Percentiles rank a stretch among this genome's conserved stretches.
Conservation (phyloP, 2,329 filamentous ascomycete species). For the Ophiosphaerella korrae region DNA sequence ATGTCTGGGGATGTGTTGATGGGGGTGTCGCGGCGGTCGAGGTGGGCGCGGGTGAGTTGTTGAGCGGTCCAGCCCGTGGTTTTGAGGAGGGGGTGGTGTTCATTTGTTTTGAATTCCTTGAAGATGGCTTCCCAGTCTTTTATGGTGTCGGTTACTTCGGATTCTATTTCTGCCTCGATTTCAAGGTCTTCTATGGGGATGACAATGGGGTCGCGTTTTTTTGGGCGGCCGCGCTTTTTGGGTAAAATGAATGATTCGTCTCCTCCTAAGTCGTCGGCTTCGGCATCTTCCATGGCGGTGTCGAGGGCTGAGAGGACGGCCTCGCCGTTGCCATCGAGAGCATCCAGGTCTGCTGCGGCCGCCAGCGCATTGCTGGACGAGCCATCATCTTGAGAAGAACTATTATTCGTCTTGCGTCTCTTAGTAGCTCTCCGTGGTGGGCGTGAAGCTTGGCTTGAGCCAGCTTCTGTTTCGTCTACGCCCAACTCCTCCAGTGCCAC, state of each 20-base stretch:
- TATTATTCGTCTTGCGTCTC: slow-evolving; percentile 30
- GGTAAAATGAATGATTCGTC: slow-evolving; percentile 32
- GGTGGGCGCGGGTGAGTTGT: slow-evolving; percentile 31
- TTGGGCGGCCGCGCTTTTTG: slow-evolving; percentile 47
- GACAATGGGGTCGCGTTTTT: slow-evolving; percentile 38
- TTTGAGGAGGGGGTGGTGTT: slow-evolving; percentile 36
- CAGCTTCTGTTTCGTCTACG: slow-evolving; percentile 13
- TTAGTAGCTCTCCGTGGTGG: slow-evolving; percentile 24
- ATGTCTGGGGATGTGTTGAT: slow-evolving; percentile 60
- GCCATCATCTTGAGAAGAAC: slow-evolving; percentile 15
- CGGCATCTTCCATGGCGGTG: slow-evolving; percentile 25
- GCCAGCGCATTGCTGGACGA: slow-evolving; percentile 6
- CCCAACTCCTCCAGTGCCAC: slow-evolving; percentile 5
- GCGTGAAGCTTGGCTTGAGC: slow-evolving; percentile 6
- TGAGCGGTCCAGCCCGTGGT: slow-evolving; percentile 34
- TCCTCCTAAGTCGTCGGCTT: slow-evolving; percentile 25
- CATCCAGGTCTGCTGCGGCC: slow-evolving; percentile 19
- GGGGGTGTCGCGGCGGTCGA: slow-evolving; percentile 26
- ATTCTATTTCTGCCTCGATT: slow-evolving; percentile 54
- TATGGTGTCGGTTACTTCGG: slow-evolving; percentile 49
- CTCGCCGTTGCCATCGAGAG: slow-evolving; percentile 29
- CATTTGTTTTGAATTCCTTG: slow-evolving; percentile 34
- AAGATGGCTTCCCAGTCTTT: slow-evolving; percentile 37
- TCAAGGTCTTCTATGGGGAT: slow-evolving; percentile 54
- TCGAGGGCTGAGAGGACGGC: slow-evolving; percentile 22